Conservation (phyloP, 2,329 filamentous ascomycete genomes). For the Lasiodiplodia sp. region DNA sequence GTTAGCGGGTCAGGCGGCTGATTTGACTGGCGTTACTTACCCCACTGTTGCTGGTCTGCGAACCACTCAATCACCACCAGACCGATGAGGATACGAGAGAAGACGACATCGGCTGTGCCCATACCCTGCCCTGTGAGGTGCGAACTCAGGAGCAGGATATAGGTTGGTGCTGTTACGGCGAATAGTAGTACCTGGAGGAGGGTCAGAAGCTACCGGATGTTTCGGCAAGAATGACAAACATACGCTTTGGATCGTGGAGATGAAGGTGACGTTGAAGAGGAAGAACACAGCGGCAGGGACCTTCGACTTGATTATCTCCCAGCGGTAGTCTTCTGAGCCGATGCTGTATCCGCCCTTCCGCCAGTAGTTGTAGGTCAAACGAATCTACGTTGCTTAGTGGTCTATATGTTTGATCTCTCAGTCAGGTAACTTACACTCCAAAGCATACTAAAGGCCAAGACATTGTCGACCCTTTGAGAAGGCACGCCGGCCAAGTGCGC, state of each 20-base stretch:
- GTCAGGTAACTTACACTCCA: constrained; percentile 73
- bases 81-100: constrained; percentile 62
- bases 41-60: constrained; percentile 93
- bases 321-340: constrained; percentile 95
- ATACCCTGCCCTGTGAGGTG: constrained; percentile 63
- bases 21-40: constrained; percentile 51
- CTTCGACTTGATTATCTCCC: constrained; percentile 75
- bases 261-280: constrained; percentile 88
- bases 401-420: too few relatives aligned
- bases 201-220: constrained; percentile 29
- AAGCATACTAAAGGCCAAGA: constrained; percentile 72
- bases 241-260: constrained; percentile 76
- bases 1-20: neutral
- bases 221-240: constrained; percentile 32
- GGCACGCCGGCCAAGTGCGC: constrained; percentile 76
- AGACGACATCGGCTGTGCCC: constrained; percentile 62
- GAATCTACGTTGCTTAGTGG: constrained; percentile 57
- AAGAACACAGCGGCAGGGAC: constrained; percentile 74
- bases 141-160: constrained; percentile 78
- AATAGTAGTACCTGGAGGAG: constrained; percentile 72
- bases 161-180: constrained; percentile 79
- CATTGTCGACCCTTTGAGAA: constrained; percentile 73
- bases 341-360: constrained; percentile 89
- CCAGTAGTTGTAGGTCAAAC: constrained; percentile 96
- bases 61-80: constrained; percentile 75